Evolutionary conservation across 2,329 filamentous ascomycete genomes (phyloP), one percentile per base, ranked within the genome.

Genomic region (Fusarium sp.): DNA sequence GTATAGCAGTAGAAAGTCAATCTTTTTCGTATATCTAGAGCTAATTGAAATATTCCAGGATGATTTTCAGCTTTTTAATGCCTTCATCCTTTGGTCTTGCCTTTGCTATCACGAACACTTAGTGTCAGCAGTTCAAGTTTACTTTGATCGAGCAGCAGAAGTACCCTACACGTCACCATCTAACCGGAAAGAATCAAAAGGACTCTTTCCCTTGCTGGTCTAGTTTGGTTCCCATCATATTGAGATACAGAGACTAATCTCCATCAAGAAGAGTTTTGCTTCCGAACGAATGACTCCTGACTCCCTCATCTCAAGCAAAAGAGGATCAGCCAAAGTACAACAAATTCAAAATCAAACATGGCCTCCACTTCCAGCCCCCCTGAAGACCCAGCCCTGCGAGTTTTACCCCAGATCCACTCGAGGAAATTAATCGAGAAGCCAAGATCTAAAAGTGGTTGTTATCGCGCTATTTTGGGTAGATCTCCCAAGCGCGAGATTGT

Each of bases 401-500:
- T 31, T 11, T 11, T 52, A 52, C 47, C 47, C 47, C 47, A 31
- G 47, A 20, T 31, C 18, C 24, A 20, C 16, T 13, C 5, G 11
- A 31, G 47, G 47, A 52, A 31, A 52, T 52, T 31, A 52, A 20
- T 29, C 6, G 18, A 8, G 8, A 47, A n/a, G 47, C 24, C 47
- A 52, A 52, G 47, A 52, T 52, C 47, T 29, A 52, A 52, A 52
- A 52, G 47, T 52, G 24, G 47, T 52, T 52, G 27, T 52, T n/a
- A 52, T 31, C 18, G 27, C 18, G 18, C 47, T 31, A 52, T 20
- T 52, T 52, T 52, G 10, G 47, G 27, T 6, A 47, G 22, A 47
- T 24, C 13, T 24, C 18, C 10, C 47, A 29, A 52, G 47, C 10
- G 24, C 27, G 47, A 52, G 10, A 52, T 52, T 52, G 10, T 6